Evolutionary conservation across 106 monocot species (phyloP), one percentile per base, ranked within the genome.

Genomic region (Hemerocallis citrina): DNA sequence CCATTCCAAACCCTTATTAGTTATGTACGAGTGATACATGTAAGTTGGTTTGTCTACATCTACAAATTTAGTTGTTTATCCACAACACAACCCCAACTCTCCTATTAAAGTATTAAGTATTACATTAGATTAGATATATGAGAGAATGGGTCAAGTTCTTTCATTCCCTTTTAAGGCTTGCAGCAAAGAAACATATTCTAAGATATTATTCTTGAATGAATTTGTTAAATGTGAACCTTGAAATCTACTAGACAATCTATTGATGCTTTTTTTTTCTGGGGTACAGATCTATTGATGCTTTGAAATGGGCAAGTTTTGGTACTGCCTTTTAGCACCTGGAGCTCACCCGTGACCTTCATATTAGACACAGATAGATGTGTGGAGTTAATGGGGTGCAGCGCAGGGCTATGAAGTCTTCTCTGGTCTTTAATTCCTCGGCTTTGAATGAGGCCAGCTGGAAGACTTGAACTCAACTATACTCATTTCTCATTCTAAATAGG

Each of bases 371-470:
- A 48, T 23, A 48, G 50, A 27, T 28, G 28, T 27, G 50, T 24
- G 50, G 10, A 50, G 3, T 50, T 50, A 27, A 50, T 50, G 50
- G 13, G n/a, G n/a, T n/a, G n/a, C n/a, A n/a, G n/a, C n/a, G 10
- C 28, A 27, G 28, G 28, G 27, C 50, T 50, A 27, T 44, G 44
- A 44, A 16, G 17, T 23, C 27, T 25, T 50, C 47, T 0, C 50
- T 50, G n/a, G 25, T 50, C 27, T 8, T 50, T n/a, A 25, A 25
- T 27, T 3, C 16, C 7, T 25, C 50, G 9, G 11, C 11, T 50
- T 50, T 50, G 50, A 50, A 50, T 50, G 50, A 50, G 50, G 50
- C 23, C 25, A 50, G 45, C 50, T n/a, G n/a, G n/a, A n/a, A n/a
- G n/a, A n/a, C n/a, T n/a, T n/a, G n/a, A n/a, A n/a, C n/a, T n/a